phyloP scores from a whole-genome alignment of 1,284 basidiomycete genomes.

The Moesziomyces antarcticus region DNA sequence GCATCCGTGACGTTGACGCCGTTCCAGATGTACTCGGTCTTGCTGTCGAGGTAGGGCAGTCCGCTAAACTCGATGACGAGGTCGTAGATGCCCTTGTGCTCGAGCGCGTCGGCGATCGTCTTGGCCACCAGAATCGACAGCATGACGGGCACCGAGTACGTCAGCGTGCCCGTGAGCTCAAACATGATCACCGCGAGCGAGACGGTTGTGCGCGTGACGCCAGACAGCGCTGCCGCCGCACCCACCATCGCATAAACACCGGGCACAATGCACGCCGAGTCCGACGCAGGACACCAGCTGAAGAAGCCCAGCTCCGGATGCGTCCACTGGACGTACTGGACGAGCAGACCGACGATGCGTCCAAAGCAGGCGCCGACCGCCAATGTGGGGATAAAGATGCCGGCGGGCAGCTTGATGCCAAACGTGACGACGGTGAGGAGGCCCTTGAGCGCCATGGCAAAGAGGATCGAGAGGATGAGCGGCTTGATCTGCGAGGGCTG shows the following conservation, averaged over 20 bases:
- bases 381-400: slow-evolving; percentile 95
- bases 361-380: slow-evolving; percentile 95
- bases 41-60: slow-evolving; percentile 85
- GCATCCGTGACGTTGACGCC: slow-evolving; percentile 56
- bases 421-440: slow-evolving; percentile 91
- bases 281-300: slow-evolving; percentile 62
- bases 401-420: slow-evolving; percentile 79
- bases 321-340: slow-evolving; percentile 81
- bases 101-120: slow-evolving; percentile 82
- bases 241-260: slow-evolving; percentile 86
- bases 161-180: slow-evolving; percentile 91
- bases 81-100: slow-evolving; percentile 95
- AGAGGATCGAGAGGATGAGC: slow-evolving; percentile 76
- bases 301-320: slow-evolving; percentile 77
- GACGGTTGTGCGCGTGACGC: slow-evolving; percentile 81
- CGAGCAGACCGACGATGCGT: slow-evolving; percentile 83
- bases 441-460: slow-evolving; percentile 72
- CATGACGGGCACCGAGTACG: slow-evolving; percentile 96
- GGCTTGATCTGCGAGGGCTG: slow-evolving; percentile 76
- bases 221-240: slow-evolving; percentile 81
- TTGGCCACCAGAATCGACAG: slow-evolving; percentile 86
- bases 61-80: slow-evolving; percentile 82
- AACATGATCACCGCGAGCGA: slow-evolving; percentile 97
- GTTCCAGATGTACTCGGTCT: slow-evolving; percentile 85
- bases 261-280: slow-evolving; percentile 73